Evolutionary conservation across 179 eudicot genomes (phyloP), one percentile per base, ranked within the genome.

Genomic region (Gypsophila paniculata): DNA sequence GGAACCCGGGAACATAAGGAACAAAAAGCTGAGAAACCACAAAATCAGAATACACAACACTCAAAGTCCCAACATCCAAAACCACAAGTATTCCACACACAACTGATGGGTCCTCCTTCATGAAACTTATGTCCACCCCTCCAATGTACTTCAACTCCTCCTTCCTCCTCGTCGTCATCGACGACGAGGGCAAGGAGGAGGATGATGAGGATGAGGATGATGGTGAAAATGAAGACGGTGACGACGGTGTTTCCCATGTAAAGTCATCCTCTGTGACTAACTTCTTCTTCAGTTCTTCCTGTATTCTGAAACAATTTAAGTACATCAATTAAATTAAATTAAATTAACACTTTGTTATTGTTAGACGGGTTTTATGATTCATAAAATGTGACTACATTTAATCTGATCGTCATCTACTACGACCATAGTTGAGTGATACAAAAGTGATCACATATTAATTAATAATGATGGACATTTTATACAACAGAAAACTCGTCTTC

Each of bases 71-170:
- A 42, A 88, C 71, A 19, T 93, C 89, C 83, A 91, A 79, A 63
- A 93, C 88, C 14, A 93, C 96, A 55, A 93, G 86, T 2, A 89
- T 74, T 21, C 86, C 98, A 83, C 97, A 93, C 6, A 96, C 98
- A 79, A 86, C 38, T 44, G 91, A 83, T 5, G 88, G 86, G 25
- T 90, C 94, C 46, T 86, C 83, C 69, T 89, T 91, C 10, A 78
- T 77, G 75, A 94, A 94, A 77, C 99, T 94, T 73, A 94, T 74
- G 78, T 94, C 99, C 63, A 91, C 99, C 46, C 99, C 99, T 73
- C 97, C 99, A 11, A 91, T 82, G 79, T 88, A 91, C 42, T 85
- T 89, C 86, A 94, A 71, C 57, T 66, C 74, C 77, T 74, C 81
- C 62, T 74, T 70, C 52, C 42, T 22, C 32, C 13, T 42, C 46